Conservation (phyloP, 2,329 filamentous ascomycete genomes). For the Cytospora leucostoma region DNA sequence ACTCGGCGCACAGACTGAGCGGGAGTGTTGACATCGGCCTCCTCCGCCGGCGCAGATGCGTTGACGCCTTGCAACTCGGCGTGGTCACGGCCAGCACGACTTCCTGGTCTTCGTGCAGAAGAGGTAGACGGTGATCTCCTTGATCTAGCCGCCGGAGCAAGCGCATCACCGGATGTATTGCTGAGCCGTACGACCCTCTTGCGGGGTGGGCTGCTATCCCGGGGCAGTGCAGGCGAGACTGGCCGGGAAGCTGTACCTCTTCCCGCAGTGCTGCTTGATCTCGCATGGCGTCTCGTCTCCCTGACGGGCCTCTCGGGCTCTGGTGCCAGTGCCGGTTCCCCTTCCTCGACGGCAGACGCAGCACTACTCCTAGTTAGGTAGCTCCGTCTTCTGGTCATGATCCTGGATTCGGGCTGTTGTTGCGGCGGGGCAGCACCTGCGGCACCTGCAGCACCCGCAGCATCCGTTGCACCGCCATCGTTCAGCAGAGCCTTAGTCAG, state of each 20-base stretch:
- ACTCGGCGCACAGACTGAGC: conserved; percentile 54
- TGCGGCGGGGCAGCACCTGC: conserved; percentile 34
- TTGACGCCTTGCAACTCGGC: conserved; percentile 31
- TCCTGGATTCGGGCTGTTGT: conserved; percentile 43
- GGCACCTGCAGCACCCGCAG: conserved; percentile 39
- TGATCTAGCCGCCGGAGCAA: conserved; percentile 43
- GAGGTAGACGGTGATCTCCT: conserved; percentile 53
- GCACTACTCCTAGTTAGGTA: conserved; percentile 48
- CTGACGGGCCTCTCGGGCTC: conserved; percentile 31
- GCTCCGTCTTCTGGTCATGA: conserved; percentile 53
- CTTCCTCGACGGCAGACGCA: conserved; percentile 46
- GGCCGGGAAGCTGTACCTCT: conserved; percentile 41
- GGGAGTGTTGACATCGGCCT: conserved; percentile 53
- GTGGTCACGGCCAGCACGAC: conserved; percentile 37
- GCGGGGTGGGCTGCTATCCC: conserved; percentile 53
- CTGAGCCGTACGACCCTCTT: conserved; percentile 61
- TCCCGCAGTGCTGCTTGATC: conserved; percentile 50
- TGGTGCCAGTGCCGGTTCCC: conserved; percentile 24
- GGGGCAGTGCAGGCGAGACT: conserved; percentile 48
- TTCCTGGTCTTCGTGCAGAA: conserved; percentile 31
- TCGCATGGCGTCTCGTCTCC: conserved; percentile 44
- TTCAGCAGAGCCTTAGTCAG: conserved; percentile 83
- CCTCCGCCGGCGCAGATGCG: conserved; percentile 30
- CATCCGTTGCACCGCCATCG: conserved; percentile 55
- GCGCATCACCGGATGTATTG: conserved; percentile 43